Conservation (phyloP, 768 basidiomycete species). For the Boletellus sp. region DNA sequence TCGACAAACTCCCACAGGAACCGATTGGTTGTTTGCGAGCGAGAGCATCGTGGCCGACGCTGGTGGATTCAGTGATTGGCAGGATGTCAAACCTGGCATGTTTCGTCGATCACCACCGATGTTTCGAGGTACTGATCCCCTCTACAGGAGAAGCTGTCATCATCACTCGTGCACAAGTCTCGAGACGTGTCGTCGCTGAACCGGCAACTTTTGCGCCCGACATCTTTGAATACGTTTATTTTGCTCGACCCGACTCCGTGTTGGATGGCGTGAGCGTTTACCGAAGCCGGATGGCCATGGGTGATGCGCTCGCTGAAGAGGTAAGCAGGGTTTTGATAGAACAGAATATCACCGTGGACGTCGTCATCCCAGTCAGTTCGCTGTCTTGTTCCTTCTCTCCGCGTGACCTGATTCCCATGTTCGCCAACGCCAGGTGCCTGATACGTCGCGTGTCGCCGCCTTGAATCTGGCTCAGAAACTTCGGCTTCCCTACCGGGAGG, state of each 20-base stretch:
- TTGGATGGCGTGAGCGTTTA: constrained; percentile 97
- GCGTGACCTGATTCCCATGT: neutral
- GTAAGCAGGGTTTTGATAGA: constrained; percentile 70
- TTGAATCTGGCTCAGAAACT: constrained; percentile 92
- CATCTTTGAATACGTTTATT: constrained; percentile 99
- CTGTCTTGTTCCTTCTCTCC: neutral
- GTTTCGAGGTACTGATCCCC: constrained; percentile 1
- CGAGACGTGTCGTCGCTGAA: constrained; percentile 68
- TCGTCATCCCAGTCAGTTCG: constrained; percentile 81
- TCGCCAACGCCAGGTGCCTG: constrained; percentile 64
- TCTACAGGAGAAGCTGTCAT: constrained; percentile 87
- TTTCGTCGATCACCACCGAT: neutral
- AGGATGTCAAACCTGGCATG: constrained; percentile 86
- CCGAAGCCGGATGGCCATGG: constrained; percentile 99
- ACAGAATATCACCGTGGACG: constrained; percentile 75
- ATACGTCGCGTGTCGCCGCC: constrained; percentile 95
- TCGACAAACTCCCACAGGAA: constrained; percentile 54
- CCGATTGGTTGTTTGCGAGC: constrained; percentile 87
- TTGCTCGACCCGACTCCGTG: constrained; percentile 96
- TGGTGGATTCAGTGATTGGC: constrained; percentile 86
- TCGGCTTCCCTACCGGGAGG: constrained; percentile 89
- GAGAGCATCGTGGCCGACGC: constrained; percentile 98
- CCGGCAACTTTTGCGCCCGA: constrained; percentile 86
- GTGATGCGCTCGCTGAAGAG: constrained; percentile 87
- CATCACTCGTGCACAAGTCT: constrained; percentile 78